Conservation (phyloP, 176 grass and related monocot species). For the Chloris gayana region DNA sequence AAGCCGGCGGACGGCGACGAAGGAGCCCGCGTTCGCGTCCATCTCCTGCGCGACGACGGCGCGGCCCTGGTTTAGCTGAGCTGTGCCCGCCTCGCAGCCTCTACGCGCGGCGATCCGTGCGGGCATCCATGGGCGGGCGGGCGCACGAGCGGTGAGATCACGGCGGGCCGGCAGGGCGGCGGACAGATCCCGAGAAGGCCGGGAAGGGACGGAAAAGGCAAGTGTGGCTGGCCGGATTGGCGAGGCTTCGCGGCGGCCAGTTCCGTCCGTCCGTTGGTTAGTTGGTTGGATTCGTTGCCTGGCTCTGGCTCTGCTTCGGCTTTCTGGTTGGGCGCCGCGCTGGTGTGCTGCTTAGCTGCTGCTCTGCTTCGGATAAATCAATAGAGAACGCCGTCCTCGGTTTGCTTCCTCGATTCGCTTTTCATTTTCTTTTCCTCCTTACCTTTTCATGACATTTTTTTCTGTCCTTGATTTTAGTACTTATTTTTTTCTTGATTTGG, state of each 20-base stretch:
- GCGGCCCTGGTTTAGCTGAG: not conserved
- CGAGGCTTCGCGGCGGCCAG: conserved; percentile 39
- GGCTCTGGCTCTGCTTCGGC: conserved; percentile 27
- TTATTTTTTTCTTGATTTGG: not conserved
- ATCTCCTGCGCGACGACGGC: conserved; percentile 45
- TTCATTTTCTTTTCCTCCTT: not conserved
- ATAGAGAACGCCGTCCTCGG: not conserved
- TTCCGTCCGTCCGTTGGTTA: conserved; percentile 13
- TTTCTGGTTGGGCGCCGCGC: conserved; percentile 34
- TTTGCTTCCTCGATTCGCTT: conserved; percentile 19
- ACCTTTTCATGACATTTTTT: not conserved
- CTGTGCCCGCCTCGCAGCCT: not conserved
- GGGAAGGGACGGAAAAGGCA: not conserved
- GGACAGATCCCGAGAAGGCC: conserved; percentile 40
- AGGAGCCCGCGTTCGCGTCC: conserved; percentile 61
- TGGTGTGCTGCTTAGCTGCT: not conserved
- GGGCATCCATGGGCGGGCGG: conserved; percentile 28
- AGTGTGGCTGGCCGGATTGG: conserved; percentile 13
- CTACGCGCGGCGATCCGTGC: conserved; percentile 30
- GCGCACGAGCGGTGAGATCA: conserved; percentile 30
- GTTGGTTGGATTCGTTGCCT: conserved; percentile 39
- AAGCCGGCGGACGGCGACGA: conserved; percentile 63
- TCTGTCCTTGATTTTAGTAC: not conserved
- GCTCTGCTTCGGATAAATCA: conserved; percentile 35
- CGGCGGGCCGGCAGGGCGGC: not conserved